Evolutionary conservation across 495 filamentous ascomycete species (phyloP).

Genomic region (Xylaria sp.): DNA sequence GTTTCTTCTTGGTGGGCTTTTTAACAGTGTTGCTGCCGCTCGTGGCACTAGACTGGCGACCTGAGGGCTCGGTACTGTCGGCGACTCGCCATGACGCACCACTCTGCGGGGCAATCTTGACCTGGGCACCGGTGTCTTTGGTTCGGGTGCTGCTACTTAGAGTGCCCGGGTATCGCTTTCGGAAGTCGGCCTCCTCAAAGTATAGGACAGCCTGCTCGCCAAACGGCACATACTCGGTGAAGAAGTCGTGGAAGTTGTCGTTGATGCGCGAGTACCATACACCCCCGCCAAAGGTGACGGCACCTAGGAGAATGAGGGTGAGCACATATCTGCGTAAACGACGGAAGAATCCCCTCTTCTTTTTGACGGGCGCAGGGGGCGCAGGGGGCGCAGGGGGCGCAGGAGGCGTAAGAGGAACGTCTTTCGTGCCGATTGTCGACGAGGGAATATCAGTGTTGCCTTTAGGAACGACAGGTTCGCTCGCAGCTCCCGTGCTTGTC

Average conservation of each 20-base stretch:
- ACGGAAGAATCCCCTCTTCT: conserved; percentile 75
- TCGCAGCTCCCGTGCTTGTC: conserved; percentile 58
- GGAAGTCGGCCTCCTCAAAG: conserved; percentile 94
- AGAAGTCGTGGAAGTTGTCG: conserved; percentile 99
- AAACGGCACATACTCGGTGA: conserved; percentile 95
- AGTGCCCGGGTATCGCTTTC: conserved; percentile 84
- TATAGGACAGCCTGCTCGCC: conserved; percentile 96
- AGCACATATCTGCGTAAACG: conserved; percentile 69
- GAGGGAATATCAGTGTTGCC: conserved; percentile 48
- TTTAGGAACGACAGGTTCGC: conserved; percentile 54
- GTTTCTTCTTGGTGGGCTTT: conserved; percentile 43
- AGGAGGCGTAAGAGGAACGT: conserved; percentile 66
- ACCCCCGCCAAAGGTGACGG: conserved; percentile 82
- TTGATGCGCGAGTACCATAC: conserved; percentile 90
- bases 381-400: conserved; percentile 41
- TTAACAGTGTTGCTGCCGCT: conserved; percentile 40
- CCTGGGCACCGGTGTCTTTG: conserved; percentile 69
- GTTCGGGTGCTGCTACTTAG: conserved; percentile 56
- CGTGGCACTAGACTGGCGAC: conserved; percentile 54
- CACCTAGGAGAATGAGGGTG: conserved; percentile 73
- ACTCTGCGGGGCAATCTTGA: conserved; percentile 84
- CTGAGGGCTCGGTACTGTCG: conserved; percentile 51
- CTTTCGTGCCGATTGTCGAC: conserved; percentile 65
- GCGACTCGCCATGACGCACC: conserved; percentile 84
- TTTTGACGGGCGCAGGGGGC: conserved; percentile 56